These are phyloP conservation scores for Phytophthora niederhauseri DNA, from an alignment of 352 stramenopile genomes.

Conservation along the genomic window DNA sequence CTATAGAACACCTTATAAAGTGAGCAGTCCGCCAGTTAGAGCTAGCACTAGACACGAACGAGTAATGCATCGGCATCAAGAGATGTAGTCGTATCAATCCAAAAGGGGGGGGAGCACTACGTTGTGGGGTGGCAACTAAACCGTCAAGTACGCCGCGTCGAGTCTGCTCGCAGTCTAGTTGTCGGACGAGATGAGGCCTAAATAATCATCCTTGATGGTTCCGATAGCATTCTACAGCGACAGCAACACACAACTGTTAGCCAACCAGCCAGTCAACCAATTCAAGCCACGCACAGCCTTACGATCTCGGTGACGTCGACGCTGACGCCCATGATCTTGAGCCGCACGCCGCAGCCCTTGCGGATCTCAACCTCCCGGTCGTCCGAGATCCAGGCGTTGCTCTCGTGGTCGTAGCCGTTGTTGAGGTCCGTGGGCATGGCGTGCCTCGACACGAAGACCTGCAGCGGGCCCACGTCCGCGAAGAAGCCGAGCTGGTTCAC, in stretches of 20 bases:
- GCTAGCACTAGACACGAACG: slow-evolving; percentile 5
- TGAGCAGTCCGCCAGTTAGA: slow-evolving; percentile 13
- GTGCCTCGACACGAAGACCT: slow-evolving; percentile 97
- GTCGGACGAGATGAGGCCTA: slow-evolving; percentile 95
- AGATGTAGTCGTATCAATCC: slow-evolving; percentile 29
- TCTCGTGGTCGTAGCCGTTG: slow-evolving; percentile 96
- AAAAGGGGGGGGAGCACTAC: slow-evolving; percentile 23
- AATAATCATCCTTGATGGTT: slow-evolving; percentile 99
- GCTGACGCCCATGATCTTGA: slow-evolving; percentile 97
- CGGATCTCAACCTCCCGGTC: slow-evolving; percentile 98
- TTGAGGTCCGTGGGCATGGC: slow-evolving; percentile 96
- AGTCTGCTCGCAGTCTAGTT: slow-evolving; percentile 44
- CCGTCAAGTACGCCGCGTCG: neutral
- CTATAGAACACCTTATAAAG: slow-evolving; percentile 31
- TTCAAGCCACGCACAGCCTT: slow-evolving; percentile 7
- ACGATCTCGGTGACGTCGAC: slow-evolving; percentile 97
- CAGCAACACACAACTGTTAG: slow-evolving; percentile 15
- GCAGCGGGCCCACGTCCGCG: slow-evolving; percentile 94
- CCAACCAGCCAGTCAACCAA: slow-evolving; percentile 16
- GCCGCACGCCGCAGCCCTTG: slow-evolving; percentile 94
- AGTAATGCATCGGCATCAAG: slow-evolving; percentile 28
- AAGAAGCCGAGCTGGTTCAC: slow-evolving; percentile 98
- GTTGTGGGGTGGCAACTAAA: slow-evolving; percentile 3
- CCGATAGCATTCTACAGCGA: slow-evolving; percentile 92
- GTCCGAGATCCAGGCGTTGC: slow-evolving; percentile 97